Conservation (phyloP, 768 basidiomycete species). For the Lactifluus hygrophoroides region DNA sequence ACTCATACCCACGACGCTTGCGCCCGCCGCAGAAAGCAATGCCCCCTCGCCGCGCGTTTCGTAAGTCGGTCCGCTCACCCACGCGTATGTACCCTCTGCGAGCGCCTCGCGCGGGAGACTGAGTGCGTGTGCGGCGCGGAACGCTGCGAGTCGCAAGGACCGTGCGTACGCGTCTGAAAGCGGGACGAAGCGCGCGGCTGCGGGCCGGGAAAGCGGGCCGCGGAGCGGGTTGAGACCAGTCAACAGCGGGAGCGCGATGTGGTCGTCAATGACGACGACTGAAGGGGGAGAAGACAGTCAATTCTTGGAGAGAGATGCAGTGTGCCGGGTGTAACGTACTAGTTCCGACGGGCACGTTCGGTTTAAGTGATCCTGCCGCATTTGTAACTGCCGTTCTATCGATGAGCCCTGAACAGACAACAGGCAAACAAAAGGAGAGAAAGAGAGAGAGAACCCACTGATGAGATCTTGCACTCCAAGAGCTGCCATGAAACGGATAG, state of each 20-base stretch:
- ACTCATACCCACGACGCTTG: slow-evolving; percentile 92
- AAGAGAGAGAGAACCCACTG: slow-evolving; percentile 47
- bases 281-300: too few relatives aligned
- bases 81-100: slow-evolving; percentile 79
- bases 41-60: slow-evolving; percentile 84
- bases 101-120: slow-evolving; percentile 45
- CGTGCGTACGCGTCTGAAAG: slow-evolving; percentile 78
- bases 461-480: slow-evolving; percentile 71
- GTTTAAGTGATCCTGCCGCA: slow-evolving; percentile 77
- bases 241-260: slow-evolving; percentile 71
- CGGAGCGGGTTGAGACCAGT: slow-evolving; percentile 74
- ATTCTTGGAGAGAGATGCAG: neutral
- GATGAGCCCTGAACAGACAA: neutral
- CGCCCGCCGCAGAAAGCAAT: slow-evolving; percentile 64
- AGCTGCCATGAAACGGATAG: slow-evolving; percentile 69
- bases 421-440: too few relatives aligned
- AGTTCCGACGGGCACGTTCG: slow-evolving; percentile 66
- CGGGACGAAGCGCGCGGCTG: slow-evolving; percentile 70
- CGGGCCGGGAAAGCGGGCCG: slow-evolving; percentile 52
- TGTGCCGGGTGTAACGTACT: slow-evolving; percentile 40
- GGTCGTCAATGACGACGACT: slow-evolving; percentile 84
- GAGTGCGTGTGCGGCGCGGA: slow-evolving; percentile 61
- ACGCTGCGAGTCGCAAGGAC: slow-evolving; percentile 58
- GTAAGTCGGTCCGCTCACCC: slow-evolving; percentile 87
- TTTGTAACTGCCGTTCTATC: slow-evolving; percentile 58